Conservation (phyloP, 2,329 filamentous ascomycete genomes). For the Metarhizium rileyi region DNA sequence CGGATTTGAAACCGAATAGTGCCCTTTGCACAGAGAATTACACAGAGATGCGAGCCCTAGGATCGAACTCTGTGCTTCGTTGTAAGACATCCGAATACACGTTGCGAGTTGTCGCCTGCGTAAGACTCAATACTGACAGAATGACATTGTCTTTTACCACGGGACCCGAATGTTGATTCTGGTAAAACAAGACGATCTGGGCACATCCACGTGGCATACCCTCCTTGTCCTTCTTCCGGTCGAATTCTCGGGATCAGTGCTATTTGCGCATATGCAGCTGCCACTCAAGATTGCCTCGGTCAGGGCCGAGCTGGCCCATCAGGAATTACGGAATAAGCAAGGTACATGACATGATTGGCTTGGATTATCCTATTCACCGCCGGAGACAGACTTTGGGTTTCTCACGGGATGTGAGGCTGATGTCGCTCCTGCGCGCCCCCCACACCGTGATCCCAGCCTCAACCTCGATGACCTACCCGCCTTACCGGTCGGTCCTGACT, state of each 20-base stretch:
- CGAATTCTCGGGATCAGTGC: not conserved
- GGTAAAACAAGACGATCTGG: not conserved
- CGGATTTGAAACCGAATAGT: not conserved
- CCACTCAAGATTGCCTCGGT: not conserved
- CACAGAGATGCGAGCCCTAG: not conserved
- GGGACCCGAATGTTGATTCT: not conserved
- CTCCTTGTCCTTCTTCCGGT: not conserved
- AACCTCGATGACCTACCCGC: not conserved
- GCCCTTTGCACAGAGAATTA: not conserved
- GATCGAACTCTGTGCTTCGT: not conserved
- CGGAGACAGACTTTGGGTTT: not conserved
- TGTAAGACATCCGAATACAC: not conserved
- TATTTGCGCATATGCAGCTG: not conserved
- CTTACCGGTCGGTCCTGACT: not conserved
- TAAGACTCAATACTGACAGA: not conserved
- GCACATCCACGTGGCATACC: not conserved
- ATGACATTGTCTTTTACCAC: not conserved
- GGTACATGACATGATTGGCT: not conserved
- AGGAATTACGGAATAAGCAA: not conserved
- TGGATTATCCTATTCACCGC: not conserved
- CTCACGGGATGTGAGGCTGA: slow-evolving; percentile 1
- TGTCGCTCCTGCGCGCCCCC: not conserved
- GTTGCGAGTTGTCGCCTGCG: not conserved
- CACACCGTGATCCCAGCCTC: not conserved
- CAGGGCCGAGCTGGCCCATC: not conserved